Percentiles rank a stretch among this genome's conserved stretches.
Conservation (phyloP, 73 alveolate genomes). For the Paramecium sexaurelia region DNA sequence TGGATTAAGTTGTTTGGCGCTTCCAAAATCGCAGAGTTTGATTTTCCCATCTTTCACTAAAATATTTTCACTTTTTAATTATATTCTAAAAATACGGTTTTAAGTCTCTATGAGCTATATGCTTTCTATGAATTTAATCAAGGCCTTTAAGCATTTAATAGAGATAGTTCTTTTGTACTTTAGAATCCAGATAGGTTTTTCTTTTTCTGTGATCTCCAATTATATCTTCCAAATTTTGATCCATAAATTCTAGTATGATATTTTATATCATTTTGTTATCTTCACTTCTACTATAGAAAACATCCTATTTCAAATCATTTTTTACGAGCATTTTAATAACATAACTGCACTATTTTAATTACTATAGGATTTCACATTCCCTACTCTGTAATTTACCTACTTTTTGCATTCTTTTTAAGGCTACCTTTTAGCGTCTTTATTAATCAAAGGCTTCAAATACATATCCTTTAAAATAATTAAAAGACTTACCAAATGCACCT, state of each 20-base stretch:
- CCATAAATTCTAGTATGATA: slow-evolving; percentile 89
- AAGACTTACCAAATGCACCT: slow-evolving; percentile 76
- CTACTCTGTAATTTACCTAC: slow-evolving; percentile 89
- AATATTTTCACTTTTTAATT: slow-evolving; percentile 51
- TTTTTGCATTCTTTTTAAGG: slow-evolving; percentile 89
- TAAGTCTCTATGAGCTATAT: slow-evolving; percentile 62
- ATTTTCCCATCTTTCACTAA: slow-evolving; percentile 67
- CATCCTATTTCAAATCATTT: slow-evolving; percentile 47
- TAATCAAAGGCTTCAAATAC: slow-evolving; percentile 91
- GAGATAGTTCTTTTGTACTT: background rate
- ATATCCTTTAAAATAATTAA: slow-evolving; percentile 70
- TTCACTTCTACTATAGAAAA: slow-evolving; percentile 87
- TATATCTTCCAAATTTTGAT: slow-evolving; percentile 83
- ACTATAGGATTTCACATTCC: slow-evolving; percentile 83
- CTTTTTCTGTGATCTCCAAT: slow-evolving; percentile 72
- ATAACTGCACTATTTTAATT: slow-evolving; percentile 81
- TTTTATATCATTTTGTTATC: slow-evolving; percentile 91
- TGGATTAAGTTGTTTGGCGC: slow-evolving; percentile 75
- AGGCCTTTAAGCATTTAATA: slow-evolving; percentile 59
- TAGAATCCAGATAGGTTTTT: slow-evolving; percentile 48
- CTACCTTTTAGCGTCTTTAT: slow-evolving; percentile 77
- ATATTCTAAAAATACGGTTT: slow-evolving; percentile 38
- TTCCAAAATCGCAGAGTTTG: slow-evolving; percentile 90
- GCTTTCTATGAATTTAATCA: slow-evolving; percentile 49
- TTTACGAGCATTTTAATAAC: slow-evolving; percentile 82